Evolutionary conservation across 169 alveolate species (phyloP).

Genomic region (Eimeria falciformis): DNA sequence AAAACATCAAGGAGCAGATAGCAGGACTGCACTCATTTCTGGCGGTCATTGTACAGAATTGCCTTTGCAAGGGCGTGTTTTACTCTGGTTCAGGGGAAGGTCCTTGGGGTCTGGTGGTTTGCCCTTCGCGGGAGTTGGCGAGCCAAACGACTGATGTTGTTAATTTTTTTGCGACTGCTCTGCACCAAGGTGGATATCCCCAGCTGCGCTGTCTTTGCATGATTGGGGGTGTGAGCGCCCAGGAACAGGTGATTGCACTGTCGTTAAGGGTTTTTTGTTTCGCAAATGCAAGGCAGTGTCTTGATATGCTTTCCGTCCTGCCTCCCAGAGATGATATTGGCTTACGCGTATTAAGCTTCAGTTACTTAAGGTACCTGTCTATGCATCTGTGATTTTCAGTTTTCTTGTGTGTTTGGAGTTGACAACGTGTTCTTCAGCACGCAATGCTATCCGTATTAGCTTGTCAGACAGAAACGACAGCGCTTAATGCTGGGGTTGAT

Average conservation of each 20-base stretch:
- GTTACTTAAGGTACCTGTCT: too few relatives aligned
- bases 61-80: neutral
- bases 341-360: too few relatives aligned
- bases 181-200: conserved; percentile 84
- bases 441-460: too few relatives aligned
- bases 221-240: conserved; percentile 89
- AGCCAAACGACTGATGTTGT: conserved; percentile 92
- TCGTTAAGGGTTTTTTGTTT: neutral
- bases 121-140: conserved; percentile 97
- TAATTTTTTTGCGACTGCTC: conserved; percentile 83
- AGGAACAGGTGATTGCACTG: conserved; percentile 83
- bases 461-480: too few relatives aligned
- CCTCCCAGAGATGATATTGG: too few relatives aligned
- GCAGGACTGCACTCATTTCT: too few relatives aligned
- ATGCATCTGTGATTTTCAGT: too few relatives aligned
- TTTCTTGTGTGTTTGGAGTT: conserved; percentile 6
- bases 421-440: neutral
- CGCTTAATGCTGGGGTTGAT: too few relatives aligned
- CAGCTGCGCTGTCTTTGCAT: conserved; percentile 83
- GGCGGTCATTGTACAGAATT: too few relatives aligned
- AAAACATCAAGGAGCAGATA: too few relatives aligned
- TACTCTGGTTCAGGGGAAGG: conserved; percentile 90
- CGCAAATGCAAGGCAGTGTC: neutral
- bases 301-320: neutral
- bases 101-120: conserved; percentile 93